Base-by-base conservation (phyloP, 2,329 filamentous ascomycete genomes). In the Teratosphaeria viscida region DNA sequence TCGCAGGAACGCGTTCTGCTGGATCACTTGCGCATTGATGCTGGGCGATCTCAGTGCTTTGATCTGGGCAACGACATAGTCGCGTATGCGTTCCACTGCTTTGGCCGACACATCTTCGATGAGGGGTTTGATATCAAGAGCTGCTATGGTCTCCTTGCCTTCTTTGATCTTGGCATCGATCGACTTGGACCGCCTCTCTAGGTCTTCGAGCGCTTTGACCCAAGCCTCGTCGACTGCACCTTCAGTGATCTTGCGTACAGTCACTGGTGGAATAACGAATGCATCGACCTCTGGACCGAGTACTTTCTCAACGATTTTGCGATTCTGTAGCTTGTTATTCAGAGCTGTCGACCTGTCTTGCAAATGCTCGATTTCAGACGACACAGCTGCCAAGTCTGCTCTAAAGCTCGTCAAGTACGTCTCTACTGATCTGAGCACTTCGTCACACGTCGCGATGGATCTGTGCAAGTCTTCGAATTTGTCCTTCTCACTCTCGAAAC, bases 21-120 rank as follows among this genome's bases (percentile, higher is more conserved):
- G 94, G 55, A 99, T 92, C 60, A 97, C 88, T 72, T 99, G 94
- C 2, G 92, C 91, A 72, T 99, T 97, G 73, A 97, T 96, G 68
- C 92, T 94, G 14, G 94, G 94, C 29, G 92, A 96, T 59, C 94
- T 85, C 57, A 99, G 79, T 4, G 92, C 90, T 74, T 96, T 96
- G 72, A 99, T 94, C 72, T 97, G 92, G 16, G 89, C 84, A 12
- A 99, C 94, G 43, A 99, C 81, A 70, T 95, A 95, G 73, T 99
- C 94, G 60, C 95, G 84, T 72, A 97, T 95, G 59, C 94, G 85
- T 74, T 96, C 91, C 32, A 95, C 81, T n/a, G 92, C 92, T 78
- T 94, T 95, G 58, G 88, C 83, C 23, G 87, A 89, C 39, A 99
- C 79, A 72, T 95, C 90, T 59, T 90, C 85, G 56, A 99, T 76